These are phyloP conservation scores for Crotalaria pallida DNA, from an alignment of 306 rosid species.

Conservation along the genomic window DNA sequence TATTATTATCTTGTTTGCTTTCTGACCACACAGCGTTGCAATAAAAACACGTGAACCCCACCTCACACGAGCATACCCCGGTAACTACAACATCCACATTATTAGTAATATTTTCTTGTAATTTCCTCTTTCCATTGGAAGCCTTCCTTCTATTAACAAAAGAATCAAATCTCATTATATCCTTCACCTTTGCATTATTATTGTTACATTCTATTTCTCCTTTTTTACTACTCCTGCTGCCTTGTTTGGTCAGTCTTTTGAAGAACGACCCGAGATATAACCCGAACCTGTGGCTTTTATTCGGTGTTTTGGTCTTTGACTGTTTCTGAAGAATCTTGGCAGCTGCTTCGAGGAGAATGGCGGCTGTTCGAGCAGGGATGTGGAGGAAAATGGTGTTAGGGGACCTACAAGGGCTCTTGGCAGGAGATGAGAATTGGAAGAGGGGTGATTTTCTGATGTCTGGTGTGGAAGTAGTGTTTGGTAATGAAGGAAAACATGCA, in stretches of 20 bases:
- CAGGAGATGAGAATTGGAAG: constrained; percentile 49
- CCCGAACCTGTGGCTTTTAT: constrained; percentile 33
- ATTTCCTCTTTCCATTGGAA: neutral
- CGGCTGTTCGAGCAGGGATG: constrained; percentile 65
- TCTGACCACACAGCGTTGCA: constrained; percentile 61
- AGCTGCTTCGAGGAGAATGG: constrained; percentile 81
- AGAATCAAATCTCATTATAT: constrained; percentile 39
- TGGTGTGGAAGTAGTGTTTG: constrained; percentile 38
- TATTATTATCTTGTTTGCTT: constrained; percentile 39
- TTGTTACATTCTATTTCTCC: constrained; percentile 17
- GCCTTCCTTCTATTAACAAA: constrained; percentile 13
- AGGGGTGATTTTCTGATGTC: constrained; percentile 65
- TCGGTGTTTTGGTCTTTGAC: constrained; percentile 36
- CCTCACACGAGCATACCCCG: neutral
- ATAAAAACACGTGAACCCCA: constrained; percentile 27
- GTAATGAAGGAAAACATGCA: constrained; percentile 53
- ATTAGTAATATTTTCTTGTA: neutral
- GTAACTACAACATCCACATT: neutral
- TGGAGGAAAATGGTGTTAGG: constrained; percentile 66
- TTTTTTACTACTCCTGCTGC: constrained; percentile 25
- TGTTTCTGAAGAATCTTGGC: constrained; percentile 72
- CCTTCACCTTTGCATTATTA: constrained; percentile 27
- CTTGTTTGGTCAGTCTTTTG: constrained; percentile 38
- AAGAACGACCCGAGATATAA: constrained; percentile 58
- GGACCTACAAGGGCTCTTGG: constrained; percentile 39